phyloP scores from a whole-genome alignment of 176 grass and related monocot species.

The Carex kokanica region DNA sequence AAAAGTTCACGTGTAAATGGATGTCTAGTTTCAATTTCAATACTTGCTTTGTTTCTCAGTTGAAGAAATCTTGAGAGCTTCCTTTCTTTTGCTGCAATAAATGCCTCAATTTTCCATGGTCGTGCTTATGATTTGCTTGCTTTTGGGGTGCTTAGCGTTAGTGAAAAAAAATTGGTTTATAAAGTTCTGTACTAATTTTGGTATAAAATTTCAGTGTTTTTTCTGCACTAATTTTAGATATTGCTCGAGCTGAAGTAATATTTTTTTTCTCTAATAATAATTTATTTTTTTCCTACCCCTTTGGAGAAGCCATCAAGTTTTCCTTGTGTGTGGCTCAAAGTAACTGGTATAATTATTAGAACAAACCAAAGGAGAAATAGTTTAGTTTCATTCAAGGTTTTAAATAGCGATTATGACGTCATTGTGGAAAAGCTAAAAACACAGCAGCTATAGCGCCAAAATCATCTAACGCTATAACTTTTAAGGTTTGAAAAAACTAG shows the following conservation, averaged over 20 bases:
- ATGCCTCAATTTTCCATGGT: not conserved
- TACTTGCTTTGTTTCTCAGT: not conserved
- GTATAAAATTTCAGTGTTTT: no score
- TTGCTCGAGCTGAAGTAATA: not conserved
- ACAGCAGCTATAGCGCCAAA: no score
- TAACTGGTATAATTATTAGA: not conserved
- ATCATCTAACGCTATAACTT: no score
- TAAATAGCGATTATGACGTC: no score
- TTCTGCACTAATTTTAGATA: not conserved
- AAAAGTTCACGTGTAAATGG: slow-evolving; percentile 47
- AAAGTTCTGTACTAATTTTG: not conserved
- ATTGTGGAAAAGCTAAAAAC: no score
- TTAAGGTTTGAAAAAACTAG: no score
- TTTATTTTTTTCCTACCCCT: not conserved
- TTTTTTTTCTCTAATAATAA: not conserved
- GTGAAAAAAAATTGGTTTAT: not conserved
- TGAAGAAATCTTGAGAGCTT: not conserved
- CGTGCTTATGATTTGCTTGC: not conserved
- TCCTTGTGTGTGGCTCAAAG: not conserved
- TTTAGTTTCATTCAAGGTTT: not conserved
- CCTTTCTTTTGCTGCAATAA: not conserved
- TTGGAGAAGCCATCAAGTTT: not conserved
- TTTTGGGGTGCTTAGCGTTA: not conserved
- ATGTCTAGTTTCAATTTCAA: not conserved
- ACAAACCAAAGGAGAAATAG: not conserved